These are phyloP conservation scores for Obba rivulosa DNA, from an alignment of 768 basidiomycete species.

Conservation along the genomic window DNA sequence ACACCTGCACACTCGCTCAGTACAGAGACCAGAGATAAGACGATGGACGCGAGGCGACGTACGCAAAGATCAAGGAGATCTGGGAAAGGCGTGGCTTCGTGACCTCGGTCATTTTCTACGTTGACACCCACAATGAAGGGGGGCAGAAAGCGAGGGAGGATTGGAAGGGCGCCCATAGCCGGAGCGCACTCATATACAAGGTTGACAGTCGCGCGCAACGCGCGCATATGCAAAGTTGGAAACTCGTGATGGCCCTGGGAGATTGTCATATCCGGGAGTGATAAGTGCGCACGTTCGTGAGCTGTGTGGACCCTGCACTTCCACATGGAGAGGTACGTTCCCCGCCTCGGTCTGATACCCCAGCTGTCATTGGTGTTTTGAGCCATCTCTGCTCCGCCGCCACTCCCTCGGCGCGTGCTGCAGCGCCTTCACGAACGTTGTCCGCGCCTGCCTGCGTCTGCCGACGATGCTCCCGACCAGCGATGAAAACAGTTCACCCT, in stretches of 20 bases:
- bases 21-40: background rate
- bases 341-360: too few species aligned
- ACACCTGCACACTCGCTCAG: constrained; percentile 41
- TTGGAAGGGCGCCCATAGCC: background rate
- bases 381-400: too few species aligned
- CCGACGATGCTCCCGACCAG: too few species aligned
- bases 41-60: constrained; percentile 20
- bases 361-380: too few species aligned
- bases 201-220: background rate
- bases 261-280: background rate
- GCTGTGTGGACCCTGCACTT: too few species aligned
- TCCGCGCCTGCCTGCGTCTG: too few species aligned
- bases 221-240: background rate
- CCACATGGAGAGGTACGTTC: too few species aligned
- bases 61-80: constrained; percentile 86
- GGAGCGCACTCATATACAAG: background rate
- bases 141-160: background rate
- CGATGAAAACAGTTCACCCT: too few species aligned
- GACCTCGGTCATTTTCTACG: constrained; percentile 3
- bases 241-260: background rate
- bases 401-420: too few species aligned
- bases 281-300: background rate
- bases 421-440: too few species aligned
- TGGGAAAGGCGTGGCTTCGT: constrained; percentile 31
- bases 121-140: too few species aligned